Evolutionary conservation across 805 yeast genomes (phyloP).

Genomic region (Ascoidea tarda): DNA sequence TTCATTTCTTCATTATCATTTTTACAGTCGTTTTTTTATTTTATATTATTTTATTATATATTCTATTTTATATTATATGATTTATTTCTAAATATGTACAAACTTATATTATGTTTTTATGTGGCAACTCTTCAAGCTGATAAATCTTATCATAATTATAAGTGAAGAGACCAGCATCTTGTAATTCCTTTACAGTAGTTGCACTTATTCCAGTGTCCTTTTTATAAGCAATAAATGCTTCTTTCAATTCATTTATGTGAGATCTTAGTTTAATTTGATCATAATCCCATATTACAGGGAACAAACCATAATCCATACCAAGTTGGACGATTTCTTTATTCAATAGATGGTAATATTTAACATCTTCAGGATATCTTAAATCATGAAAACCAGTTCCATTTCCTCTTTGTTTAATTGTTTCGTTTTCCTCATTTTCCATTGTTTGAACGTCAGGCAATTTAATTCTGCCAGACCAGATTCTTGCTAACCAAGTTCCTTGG

Average conservation of each 20-base stretch:
- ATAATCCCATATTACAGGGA: conserved; percentile 39
- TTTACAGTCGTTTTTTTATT: no score
- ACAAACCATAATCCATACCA: conserved; percentile 27
- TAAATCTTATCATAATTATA: no score
- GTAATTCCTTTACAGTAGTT: conserved; percentile 22
- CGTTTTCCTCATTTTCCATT: conserved; percentile 30
- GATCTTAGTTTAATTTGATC: conserved; percentile 28
- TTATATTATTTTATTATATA: no score
- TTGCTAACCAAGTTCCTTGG: conserved; percentile 52
- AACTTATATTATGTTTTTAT: no score
- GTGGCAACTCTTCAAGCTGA: no score
- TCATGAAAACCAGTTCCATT: conserved; percentile 22
- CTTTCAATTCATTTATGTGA: conserved; percentile 28
- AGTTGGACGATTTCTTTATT: conserved; percentile 22
- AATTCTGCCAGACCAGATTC: conserved; percentile 45
- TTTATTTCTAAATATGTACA: not conserved
- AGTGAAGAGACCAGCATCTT: conserved; percentile 17
- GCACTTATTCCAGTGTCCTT: conserved; percentile 26
- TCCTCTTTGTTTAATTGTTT: not conserved
- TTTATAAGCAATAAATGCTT: conserved; percentile 26
- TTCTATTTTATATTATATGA: no score
- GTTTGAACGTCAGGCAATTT: conserved; percentile 30
- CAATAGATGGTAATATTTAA: conserved; percentile 37
- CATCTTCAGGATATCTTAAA: conserved; percentile 42
- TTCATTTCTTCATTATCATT: no score